phyloP scores from a whole-genome alignment of 1,139 yeast species.

The Geotrichum fermentans region DNA sequence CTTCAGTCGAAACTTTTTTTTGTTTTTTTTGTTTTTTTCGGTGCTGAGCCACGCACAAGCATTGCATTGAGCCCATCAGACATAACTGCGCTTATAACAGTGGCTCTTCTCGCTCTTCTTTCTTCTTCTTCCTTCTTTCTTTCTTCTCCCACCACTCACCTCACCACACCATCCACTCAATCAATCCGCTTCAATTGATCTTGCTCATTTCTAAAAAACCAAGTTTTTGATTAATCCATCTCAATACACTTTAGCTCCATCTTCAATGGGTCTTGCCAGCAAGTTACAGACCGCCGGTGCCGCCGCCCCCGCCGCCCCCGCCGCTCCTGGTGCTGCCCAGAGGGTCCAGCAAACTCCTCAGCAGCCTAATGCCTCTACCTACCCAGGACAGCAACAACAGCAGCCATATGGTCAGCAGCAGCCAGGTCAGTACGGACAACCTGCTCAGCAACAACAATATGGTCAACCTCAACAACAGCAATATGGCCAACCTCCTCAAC shows the following conservation, averaged over 20 bases:
- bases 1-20: too few species aligned
- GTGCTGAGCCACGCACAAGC: too few species aligned
- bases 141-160: neutral
- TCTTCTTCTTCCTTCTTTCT: neutral
- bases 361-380: conserved; percentile 15
- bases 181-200: neutral
- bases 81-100: neutral
- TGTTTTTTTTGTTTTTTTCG: too few species aligned
- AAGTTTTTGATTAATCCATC: too few species aligned
- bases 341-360: conserved; percentile 14
- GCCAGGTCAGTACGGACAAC: conserved; percentile 8
- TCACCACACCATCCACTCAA: neutral
- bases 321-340: conserved; percentile 9
- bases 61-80: too few species aligned
- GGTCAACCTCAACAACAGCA: conserved; percentile 5
- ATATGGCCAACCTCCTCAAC: conserved; percentile 4
- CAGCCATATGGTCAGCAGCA: conserved; percentile 29
- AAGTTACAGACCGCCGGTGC: conserved; percentile 20
- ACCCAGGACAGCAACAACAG: conserved; percentile 17
- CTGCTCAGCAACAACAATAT: conserved; percentile 10
- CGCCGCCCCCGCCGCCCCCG: conserved; percentile 12
- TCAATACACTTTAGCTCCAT: neutral
- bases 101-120: neutral
- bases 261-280: conserved; percentile 21
- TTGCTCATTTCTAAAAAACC: neutral